Conservation (phyloP, 2,329 filamentous ascomycete species). For the Saccharata proteae region DNA sequence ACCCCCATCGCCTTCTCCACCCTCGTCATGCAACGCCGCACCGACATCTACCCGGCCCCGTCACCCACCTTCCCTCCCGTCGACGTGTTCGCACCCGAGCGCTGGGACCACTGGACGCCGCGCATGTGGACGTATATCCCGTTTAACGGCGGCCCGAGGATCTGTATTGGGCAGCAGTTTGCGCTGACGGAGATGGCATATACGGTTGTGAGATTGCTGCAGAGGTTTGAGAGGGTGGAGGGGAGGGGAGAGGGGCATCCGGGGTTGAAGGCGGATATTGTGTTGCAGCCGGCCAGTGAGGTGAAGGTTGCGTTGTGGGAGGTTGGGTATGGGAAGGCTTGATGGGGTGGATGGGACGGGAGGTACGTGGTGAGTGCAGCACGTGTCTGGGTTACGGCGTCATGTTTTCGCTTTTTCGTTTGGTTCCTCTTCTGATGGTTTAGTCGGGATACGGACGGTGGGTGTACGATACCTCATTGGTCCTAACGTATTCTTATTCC, state of each 20-base stretch:
- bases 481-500: no score
- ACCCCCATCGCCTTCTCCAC: constrained; percentile 36
- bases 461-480: no score
- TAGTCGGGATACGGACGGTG: no score
- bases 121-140: constrained; percentile 35
- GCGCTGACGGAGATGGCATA: constrained; percentile 40
- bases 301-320: constrained; percentile 27
- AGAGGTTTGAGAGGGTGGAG: constrained; percentile 27
- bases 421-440: no score
- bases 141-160: constrained; percentile 36
- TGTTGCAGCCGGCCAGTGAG: constrained; percentile 31
- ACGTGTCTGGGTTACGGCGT: no score
- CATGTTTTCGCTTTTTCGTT: no score
- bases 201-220: constrained; percentile 34
- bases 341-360: neutral
- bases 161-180: constrained; percentile 41
- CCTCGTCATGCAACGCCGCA: constrained; percentile 36
- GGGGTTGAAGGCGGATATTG: constrained; percentile 35
- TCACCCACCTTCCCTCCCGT: constrained; percentile 29
- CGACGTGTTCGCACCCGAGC: constrained; percentile 33
- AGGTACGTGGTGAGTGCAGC: no score
- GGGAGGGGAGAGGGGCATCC: constrained; percentile 25
- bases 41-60: constrained; percentile 34
- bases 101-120: constrained; percentile 39
- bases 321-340: constrained; percentile 6